Evolutionary conservation across 306 rosid genomes (phyloP).

Genomic region (Oxytropis ochrocephala): DNA sequence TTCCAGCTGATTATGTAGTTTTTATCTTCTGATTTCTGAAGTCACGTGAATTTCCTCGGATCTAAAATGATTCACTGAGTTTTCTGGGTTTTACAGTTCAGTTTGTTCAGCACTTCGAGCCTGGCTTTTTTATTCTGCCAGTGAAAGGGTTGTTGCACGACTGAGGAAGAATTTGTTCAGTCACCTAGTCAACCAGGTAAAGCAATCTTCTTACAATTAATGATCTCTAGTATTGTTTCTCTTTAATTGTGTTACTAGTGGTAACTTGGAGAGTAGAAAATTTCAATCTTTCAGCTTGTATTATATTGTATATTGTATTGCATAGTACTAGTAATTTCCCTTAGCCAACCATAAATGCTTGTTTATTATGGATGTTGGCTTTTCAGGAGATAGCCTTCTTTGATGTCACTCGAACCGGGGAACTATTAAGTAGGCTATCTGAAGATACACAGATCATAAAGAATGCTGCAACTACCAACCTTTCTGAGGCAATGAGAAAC

Average conservation of each 20-base stretch:
- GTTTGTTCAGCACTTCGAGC: conserved; percentile 70
- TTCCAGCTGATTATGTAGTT: neutral
- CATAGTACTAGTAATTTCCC: neutral
- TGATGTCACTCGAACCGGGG: conserved; percentile 79
- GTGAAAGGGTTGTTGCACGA: conserved; percentile 78
- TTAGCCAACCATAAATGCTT: neutral
- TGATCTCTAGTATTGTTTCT: neutral
- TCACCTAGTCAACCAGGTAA: conserved; percentile 69
- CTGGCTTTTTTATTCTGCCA: conserved; percentile 76
- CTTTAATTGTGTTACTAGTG: neutral
- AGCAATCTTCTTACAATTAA: neutral
- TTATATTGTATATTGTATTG: no score
- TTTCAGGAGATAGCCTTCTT: conserved; percentile 83
- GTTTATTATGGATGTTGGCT: conserved; percentile 10
- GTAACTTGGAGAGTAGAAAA: neutral
- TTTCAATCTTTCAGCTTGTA: neutral
- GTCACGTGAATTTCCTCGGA: neutral
- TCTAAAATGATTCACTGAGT: conserved; percentile 8
- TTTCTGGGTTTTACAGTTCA: conserved; percentile 46
- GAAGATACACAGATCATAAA: conserved; percentile 84
- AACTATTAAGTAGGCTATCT: conserved; percentile 78
- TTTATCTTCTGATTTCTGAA: conserved; percentile 13
- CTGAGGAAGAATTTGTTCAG: conserved; percentile 61
- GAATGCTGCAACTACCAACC: conserved; percentile 87
- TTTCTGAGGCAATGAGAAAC: conserved; percentile 72